Evolutionary conservation across 164 flowering plant species (phyloP), one percentile per base, ranked within the genome.

Genomic region (Berberis thunbergii): DNA sequence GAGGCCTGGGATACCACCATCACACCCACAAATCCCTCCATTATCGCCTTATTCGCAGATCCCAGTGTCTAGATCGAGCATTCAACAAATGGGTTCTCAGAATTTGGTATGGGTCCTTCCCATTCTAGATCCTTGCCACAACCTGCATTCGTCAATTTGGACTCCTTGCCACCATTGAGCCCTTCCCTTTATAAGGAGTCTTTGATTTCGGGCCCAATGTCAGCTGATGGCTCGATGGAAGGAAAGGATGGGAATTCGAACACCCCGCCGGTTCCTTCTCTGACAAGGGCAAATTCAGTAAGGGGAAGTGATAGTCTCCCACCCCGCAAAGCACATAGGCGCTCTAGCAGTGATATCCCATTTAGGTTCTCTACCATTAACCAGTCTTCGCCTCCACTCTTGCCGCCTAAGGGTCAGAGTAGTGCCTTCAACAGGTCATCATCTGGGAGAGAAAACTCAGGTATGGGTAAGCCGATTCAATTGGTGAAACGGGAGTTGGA

Each of bases 71-170:
- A 63, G 80, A 11, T 26, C 70, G 1, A 79, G 61, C 41, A 9
- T 56, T 38, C 43, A 41, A 41, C 42, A 56, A 10, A 1, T 9
- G 43, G 59, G 59, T 39, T 41, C 43, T 7, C 87, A 78, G 73
- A 78, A 69, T 68, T 79, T 49, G 68, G 72, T 52, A 74, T 73
- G 7, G 79, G 76, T 5, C 79, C 88, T 7, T 64, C 81, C 38
- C 97, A 91, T 72, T 81, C 90, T 26, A 74, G 98, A 73, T 94
- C 99, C 6, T 69, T 87, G 5, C 89, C 99, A 0, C 97, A 94
- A 74, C 96, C 97, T 0, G 64, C 86, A n/a, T 81, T 83, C 65
- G 87, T 91, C 68, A 77, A 85, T 3, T 69, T 87, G 26, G 97
- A 94, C 71, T 45, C 83, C 45, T 72, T 94, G 74, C 97, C 99